Base-by-base conservation (phyloP, 139 green algal genomes). In the Axilococcus clingmanii region DNA sequence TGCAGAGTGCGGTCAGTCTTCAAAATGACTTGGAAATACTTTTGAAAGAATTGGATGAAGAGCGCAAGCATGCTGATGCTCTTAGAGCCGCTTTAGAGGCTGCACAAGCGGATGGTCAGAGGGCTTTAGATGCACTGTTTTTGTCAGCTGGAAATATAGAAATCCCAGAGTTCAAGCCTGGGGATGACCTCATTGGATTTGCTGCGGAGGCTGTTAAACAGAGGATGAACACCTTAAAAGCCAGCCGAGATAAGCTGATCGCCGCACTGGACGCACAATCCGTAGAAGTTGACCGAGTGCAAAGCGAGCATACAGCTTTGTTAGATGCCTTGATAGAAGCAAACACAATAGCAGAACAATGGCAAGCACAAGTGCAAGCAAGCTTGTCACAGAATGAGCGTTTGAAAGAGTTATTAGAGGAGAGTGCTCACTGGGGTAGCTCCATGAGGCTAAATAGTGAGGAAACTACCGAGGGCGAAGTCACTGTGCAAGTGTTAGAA, bases 321-420 rank as follows among this genome's bases (percentile, higher is more conserved):
- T 31, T 37, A 5, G 62, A 80, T 35, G 40, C 44, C 5, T 11
- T 45, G 19, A 2, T 36, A 3, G 36, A 62, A 11, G 27, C 41
- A 34, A 49, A 40, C 2, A 36, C 45, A 5, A n/a, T 46, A 14
- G 38, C 48, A 1, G 23, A 48, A 25, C 23, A 35, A 15, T 84
- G 76, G 76, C 72, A 86, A 56, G 45, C 32, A 17, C 76, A 84
- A 48, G 71, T 72, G 22, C 72, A 82, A 54, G 74, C 68, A 28
- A 54, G 28, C 7, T 61, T 87, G 11, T 33, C 48, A 1, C 68
- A 74, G 46, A 60, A 71, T 6, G 52, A 78, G 20, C 55, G 55
- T 29, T 66, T 89, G 27, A 84, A 89, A 36, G 75, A 81, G 8
- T 40, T 84, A 29, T 65, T 89, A 34, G 74, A 84, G 35, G 81